Evolutionary conservation across 768 basidiomycete species (phyloP).

Genomic region (Macrolepiota fuliginosa): DNA sequence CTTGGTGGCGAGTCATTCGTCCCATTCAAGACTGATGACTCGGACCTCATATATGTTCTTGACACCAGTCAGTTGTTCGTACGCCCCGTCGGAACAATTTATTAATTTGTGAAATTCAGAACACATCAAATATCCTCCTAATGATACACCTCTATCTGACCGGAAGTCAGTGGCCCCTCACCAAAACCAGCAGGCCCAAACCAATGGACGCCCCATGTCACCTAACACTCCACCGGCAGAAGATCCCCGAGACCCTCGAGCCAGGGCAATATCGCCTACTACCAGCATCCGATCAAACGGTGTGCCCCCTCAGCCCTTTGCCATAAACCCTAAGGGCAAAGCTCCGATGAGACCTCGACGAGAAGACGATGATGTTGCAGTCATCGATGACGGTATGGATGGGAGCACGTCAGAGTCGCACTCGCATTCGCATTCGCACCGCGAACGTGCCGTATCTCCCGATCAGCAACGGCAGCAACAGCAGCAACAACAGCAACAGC

Average conservation of each 20-base stretch:
- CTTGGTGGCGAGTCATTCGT: constrained; percentile 92
- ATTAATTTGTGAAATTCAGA: constrained; percentile 38
- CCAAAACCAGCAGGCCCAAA: constrained; percentile 53
- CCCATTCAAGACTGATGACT: constrained; percentile 73
- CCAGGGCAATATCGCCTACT: constrained; percentile 16
- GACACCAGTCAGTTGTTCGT: constrained; percentile 78
- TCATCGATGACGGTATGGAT: constrained; percentile 56
- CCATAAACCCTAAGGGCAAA: constrained; percentile 48
- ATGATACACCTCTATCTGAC: constrained; percentile 31
- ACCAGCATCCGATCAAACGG: constrained; percentile 4
- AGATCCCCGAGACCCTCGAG: constrained; percentile 19
- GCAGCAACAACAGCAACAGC: constrained; percentile 24
- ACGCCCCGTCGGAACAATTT: background rate
- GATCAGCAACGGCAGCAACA: constrained; percentile 38
- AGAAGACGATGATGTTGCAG: constrained; percentile 39
- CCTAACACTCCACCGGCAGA: constrained; percentile 39
- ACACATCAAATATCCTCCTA: constrained; percentile 92
- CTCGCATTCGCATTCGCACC: constrained; percentile 28
- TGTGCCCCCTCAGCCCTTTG: constrained; percentile 16
- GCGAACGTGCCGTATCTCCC: constrained; percentile 56
- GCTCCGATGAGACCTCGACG: constrained; percentile 47
- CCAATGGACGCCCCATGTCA: constrained; percentile 41
- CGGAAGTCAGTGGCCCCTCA: constrained; percentile 68
- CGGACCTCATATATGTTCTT: constrained; percentile 80
- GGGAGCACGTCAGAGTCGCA: constrained; percentile 46